phyloP scores from a whole-genome alignment of 2,329 filamentous ascomycete genomes.

The Coleophoma eucalyptorum region DNA sequence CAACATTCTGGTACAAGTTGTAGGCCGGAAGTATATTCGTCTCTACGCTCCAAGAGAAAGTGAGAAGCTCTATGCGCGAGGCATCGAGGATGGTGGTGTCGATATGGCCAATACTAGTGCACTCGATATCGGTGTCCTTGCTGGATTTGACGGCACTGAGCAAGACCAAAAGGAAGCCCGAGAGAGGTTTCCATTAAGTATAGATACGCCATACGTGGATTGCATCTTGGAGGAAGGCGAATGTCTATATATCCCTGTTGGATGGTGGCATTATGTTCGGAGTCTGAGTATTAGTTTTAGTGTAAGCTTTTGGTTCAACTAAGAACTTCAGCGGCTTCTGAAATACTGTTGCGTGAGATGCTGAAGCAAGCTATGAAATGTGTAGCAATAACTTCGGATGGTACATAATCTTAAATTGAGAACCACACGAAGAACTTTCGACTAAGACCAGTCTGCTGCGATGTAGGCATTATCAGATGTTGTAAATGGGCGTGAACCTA shows the following conservation, averaged over 20 bases:
- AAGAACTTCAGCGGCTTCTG: neutral
- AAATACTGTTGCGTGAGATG: neutral
- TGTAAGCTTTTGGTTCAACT: slow-evolving; percentile 95
- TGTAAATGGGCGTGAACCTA: too few species aligned
- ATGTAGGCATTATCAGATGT: too few species aligned
- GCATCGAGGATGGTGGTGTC: slow-evolving; percentile 61
- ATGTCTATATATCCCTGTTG: slow-evolving; percentile 81
- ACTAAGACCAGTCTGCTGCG: too few species aligned
- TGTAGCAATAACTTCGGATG: too few species aligned
- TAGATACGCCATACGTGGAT: slow-evolving; percentile 49
- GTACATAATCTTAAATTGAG: too few species aligned
- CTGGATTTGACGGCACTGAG: slow-evolving; percentile 49
- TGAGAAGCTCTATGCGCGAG: slow-evolving; percentile 54
- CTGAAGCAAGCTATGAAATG: too few species aligned
- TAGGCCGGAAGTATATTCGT: slow-evolving; percentile 88
- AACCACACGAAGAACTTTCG: too few species aligned
- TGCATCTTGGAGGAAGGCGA: slow-evolving; percentile 78
- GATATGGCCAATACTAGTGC: slow-evolving; percentile 90
- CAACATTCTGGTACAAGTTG: slow-evolving; percentile 85
- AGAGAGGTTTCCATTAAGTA: slow-evolving; percentile 17
- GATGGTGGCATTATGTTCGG: slow-evolving; percentile 98
- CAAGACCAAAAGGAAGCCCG: slow-evolving; percentile 9
- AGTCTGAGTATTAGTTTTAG: slow-evolving; percentile 85
- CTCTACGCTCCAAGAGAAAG: slow-evolving; percentile 71
- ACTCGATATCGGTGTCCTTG: slow-evolving; percentile 70